Evolutionary conservation across 1,139 yeast genomes (phyloP), one percentile per base, ranked within the genome.

Genomic region (Kodamaea arcana): DNA sequence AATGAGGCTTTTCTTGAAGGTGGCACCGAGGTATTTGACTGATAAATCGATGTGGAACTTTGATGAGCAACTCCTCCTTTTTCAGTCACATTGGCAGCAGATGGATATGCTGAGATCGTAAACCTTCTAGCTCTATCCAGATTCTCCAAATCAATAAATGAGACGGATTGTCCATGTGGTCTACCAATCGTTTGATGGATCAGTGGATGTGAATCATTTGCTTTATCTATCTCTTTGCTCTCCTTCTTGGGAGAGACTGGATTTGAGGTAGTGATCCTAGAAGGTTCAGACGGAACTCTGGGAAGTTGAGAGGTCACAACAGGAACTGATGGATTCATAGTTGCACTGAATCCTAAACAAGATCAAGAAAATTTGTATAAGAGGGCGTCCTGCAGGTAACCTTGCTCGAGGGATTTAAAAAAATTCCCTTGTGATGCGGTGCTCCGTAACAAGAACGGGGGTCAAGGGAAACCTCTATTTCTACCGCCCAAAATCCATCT

Each of bases 61-160:
- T 25, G 28, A 15, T 25, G 28, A 9, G 11, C 15, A 21, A 18
- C 13, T n/a, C 16, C 12, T 11, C 14, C 16, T 17, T 31, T 26
- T 12, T 36, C 38, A n/a, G 36, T 33, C 23, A 53, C 47, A 29
- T 51, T 52, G 12, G 42, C 52, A 15, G 48, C 33, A 34, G 54
- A 51, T 1, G 75, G 75, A 36, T 69, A 73, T 2, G 75, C 69
- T 7, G 69, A 58, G 15, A 69, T 69, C 10, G 75, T 69, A 48
- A 69, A 69, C 31, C 75, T 47, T 34, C 75, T 48, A 15, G 67
- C 51, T 29, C 67, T 54, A 32, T 69, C 75, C 39, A 58, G 67
- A 22, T 45, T 47, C 29, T 68, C 70, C 36, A 57, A 46, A 33
- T 65, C 69, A 24, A 62, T 55, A 41, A 69, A 69, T 3, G 74